These are phyloP conservation scores for Penicillium flavigenum DNA, from an alignment of 495 filamentous ascomycete species.

Conservation along the genomic window DNA sequence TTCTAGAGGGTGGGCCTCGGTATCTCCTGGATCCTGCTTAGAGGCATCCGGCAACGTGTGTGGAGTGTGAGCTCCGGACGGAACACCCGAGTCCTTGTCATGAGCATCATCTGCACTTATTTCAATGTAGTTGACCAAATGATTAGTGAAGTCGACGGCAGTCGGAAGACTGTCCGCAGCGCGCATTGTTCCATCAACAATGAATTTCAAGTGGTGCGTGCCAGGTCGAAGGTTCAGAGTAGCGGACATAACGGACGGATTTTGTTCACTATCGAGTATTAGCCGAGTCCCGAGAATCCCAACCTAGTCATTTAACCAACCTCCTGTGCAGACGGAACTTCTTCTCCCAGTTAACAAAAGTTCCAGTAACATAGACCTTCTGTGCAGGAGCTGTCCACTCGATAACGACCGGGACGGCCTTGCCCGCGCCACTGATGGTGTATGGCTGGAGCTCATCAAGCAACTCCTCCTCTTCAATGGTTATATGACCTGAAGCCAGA, in stretches of 20 bases:
- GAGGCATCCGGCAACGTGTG: conserved; percentile 42
- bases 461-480: conserved; percentile 76
- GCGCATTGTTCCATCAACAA: conserved; percentile 90
- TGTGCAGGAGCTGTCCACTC: conserved; percentile 78
- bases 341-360: conserved; percentile 92
- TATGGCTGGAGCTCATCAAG: conserved; percentile 65
- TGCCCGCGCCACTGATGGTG: conserved; percentile 53
- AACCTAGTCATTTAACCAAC: conserved; percentile 44
- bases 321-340: conserved; percentile 81
- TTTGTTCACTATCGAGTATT: conserved; percentile 34
- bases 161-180: conserved; percentile 84
- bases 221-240: conserved; percentile 81
- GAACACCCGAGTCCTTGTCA: conserved; percentile 30
- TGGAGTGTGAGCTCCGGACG: conserved; percentile 46
- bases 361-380: conserved; percentile 94
- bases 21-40: conserved; percentile 33
- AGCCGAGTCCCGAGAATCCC: conserved; percentile 5
- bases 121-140: conserved; percentile 96
- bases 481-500: conserved; percentile 66
- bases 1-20: conserved; percentile 44
- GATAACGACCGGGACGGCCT: conserved; percentile 70
- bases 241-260: conserved; percentile 61
- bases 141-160: conserved; percentile 94
- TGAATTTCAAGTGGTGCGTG: conserved; percentile 94
- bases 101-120: conserved; percentile 71